Percentiles rank a stretch among this genome's conserved stretches.
Conservation (phyloP, 306 rosid genomes). For the Vachellia pachyceras region DNA sequence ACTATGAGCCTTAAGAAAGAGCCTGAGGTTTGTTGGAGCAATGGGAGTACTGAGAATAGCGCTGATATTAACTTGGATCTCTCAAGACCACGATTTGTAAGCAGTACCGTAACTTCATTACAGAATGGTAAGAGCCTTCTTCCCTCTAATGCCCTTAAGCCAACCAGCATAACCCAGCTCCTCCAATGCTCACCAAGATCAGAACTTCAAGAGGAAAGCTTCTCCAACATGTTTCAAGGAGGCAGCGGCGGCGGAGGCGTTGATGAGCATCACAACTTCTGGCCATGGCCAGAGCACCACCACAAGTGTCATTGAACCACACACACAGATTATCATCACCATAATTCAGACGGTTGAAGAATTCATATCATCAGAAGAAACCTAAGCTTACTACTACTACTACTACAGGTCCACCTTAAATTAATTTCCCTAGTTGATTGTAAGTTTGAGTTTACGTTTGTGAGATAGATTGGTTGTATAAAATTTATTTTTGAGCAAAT, state of each 20-base stretch:
- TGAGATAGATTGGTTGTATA: slow-evolving; percentile 61
- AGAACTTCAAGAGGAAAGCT: slow-evolving; percentile 70
- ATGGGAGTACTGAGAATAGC: slow-evolving; percentile 74
- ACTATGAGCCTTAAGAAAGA: slow-evolving; percentile 57
- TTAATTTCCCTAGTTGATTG: neutral
- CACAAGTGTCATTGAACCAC: slow-evolving; percentile 55
- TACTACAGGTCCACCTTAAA: slow-evolving; percentile 9
- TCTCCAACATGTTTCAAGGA: slow-evolving; percentile 76
- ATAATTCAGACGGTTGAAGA: neutral
- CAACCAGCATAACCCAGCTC: slow-evolving; percentile 72
- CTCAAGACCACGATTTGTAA: slow-evolving; percentile 66
- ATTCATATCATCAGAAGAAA: neutral
- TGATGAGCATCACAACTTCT: slow-evolving; percentile 75
- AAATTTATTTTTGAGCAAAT: slow-evolving; percentile 50
- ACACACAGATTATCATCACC: neutral
- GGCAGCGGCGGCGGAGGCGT: slow-evolving; percentile 52
- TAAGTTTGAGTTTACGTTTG: slow-evolving; percentile 41
- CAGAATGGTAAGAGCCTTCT: slow-evolving; percentile 55
- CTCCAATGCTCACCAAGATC: slow-evolving; percentile 75
- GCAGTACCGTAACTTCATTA: slow-evolving; percentile 51
- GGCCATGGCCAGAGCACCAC: slow-evolving; percentile 89
- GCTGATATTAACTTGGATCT: slow-evolving; percentile 71
- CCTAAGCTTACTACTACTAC: slow-evolving; percentile 2
- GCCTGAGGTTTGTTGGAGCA: slow-evolving; percentile 78
- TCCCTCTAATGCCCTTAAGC: slow-evolving; percentile 45